Evolutionary conservation across 2,329 filamentous ascomycete species (phyloP), one percentile per base, ranked within the genome.

Genomic region (Orbilia quercus): DNA sequence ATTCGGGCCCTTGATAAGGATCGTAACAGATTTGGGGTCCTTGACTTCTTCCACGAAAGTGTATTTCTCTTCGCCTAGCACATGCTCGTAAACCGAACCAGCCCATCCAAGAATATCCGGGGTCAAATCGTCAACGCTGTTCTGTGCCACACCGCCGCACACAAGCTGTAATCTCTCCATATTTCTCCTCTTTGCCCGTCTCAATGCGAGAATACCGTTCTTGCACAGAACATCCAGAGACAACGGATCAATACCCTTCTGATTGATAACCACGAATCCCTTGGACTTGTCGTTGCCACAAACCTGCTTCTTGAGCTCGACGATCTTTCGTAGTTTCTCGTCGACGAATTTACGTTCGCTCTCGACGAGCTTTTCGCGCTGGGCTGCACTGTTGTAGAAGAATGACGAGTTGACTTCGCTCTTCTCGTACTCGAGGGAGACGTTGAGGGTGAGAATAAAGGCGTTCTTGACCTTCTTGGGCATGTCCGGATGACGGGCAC

Each of bases 31-130:
- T 84, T 99, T 99, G 75, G 95, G 91, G 75, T 98, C 92, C 85
- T 97, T 98, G 79, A 99, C 95, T 78, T 99, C 95, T 82, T 99
- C 95, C 74, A 99, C 86, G 80, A 99, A 99, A 4, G 95, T 99
- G 84, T 91, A 99, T 84, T 99, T 99, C 85, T 99, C 95, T 85
- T 99, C 95, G 75, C 95, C 95, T 7, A 99, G 86, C 77, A 94
- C 91, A 82, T 99, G 94, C 84, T 99, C 95, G 81, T 99, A 98
- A 67, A 99, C 95, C 53, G 91, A 87, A 60, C 95, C 95, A 58
- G 95, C 95, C 93, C 94, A 99, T 75, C 95, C 95, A 60, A 99
- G 89, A 72, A 94, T 85, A 50, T 96, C 92, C 1, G 92, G 90
- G 2, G 89, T 88, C 75, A 99, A 83, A 79, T 98, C 95, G 42